phyloP scores from a whole-genome alignment of 2,329 filamentous ascomycete species.

The Graphium sp. region DNA sequence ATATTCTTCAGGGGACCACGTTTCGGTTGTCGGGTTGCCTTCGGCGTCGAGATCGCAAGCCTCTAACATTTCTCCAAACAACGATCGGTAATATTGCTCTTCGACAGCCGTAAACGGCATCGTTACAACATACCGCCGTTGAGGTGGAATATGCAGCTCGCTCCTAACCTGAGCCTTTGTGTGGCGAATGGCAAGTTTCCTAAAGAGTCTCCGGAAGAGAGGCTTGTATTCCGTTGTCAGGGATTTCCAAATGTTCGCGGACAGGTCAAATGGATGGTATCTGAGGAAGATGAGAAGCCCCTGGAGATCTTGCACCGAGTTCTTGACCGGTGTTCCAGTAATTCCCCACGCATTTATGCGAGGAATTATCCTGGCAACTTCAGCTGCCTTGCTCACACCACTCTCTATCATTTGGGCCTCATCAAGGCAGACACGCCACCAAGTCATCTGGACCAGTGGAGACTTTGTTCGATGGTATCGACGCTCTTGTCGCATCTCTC shows the following conservation, averaged over 20 bases:
- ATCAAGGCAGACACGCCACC: constrained; percentile 71
- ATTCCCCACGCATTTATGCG: constrained; percentile 82
- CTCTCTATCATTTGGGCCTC: constrained; percentile 90
- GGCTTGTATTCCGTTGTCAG: constrained; percentile 43
- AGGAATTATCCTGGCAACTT: constrained; percentile 63
- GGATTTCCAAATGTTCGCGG: constrained; percentile 47
- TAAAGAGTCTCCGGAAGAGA: constrained; percentile 54
- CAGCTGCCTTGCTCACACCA: constrained; percentile 68
- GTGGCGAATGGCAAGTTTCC: constrained; percentile 60
- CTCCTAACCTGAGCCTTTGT: constrained; percentile 67
- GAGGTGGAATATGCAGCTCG: constrained; percentile 64
- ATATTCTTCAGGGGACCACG: constrained; percentile 49
- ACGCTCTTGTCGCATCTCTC: constrained; percentile 47
- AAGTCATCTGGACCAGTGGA: constrained; percentile 64
- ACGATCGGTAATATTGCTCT: constrained; percentile 67
- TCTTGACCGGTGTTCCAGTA: constrained; percentile 76
- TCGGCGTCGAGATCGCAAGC: constrained; percentile 47
- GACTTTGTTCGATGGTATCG: constrained; percentile 52
- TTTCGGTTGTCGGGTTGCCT: constrained; percentile 41
- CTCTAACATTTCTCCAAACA: constrained; percentile 62
- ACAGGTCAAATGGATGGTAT: constrained; percentile 58
- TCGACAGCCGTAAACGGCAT: constrained; percentile 84
- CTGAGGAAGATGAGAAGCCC: constrained; percentile 69
- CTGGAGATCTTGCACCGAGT: constrained; percentile 59
- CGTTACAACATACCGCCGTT: constrained; percentile 75